Base-by-base conservation (phyloP, 2,329 filamentous ascomycete species). In the Hypoxylon rubiginosum region DNA sequence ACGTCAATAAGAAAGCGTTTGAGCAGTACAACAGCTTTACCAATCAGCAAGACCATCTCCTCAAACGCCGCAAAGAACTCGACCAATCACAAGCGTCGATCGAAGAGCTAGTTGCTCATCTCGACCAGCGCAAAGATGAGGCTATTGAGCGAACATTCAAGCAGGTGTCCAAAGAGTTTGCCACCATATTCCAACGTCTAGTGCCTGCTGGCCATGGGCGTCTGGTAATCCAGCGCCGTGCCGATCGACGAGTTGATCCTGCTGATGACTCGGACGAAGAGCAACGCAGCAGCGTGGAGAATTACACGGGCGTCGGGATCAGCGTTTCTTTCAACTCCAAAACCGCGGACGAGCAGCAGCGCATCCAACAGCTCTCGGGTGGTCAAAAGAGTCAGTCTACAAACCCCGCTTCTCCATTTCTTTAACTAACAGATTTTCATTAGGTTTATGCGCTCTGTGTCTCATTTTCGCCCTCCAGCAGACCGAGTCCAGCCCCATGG, bases 1-100 rank as follows among this genome's bases (percentile, higher is more conserved):
- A 97, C 75, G 94, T 99, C 82, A 99, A 99, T 87, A 99, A 98
- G 83, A 98, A 99, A 82, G 96, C 96, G 0, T 97, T 98, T 77
- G 97, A 99, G 80, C 96, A 99, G 79, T 99, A 98, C 83, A 97
- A 95, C 82, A 97, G 91, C 81, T 99, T 98, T 78, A 97, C 95
- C 7, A 92, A 90, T 54, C 93, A 97, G 80, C 91, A 97, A 62
- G 94, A 97, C 67, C 91, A 91, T 21, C 85, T 99, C 17, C 92
- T 92, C 53, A 91, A 92, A 75, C 91, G 96, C 71, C 89, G 95
- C 53, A 88, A 91, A 73, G 96, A 98, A 78, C 88, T 99, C 10
- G 93, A 97, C 73, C 90, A 89, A 13, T 95, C 92, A 2, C 93
- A 97, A 72, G 86, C 85, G 36, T 95, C 93, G 1, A 99, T 99